These are phyloP conservation scores for Solanum sitiens DNA, from an alignment of 257 asterid genomes.

Conservation along the genomic window DNA sequence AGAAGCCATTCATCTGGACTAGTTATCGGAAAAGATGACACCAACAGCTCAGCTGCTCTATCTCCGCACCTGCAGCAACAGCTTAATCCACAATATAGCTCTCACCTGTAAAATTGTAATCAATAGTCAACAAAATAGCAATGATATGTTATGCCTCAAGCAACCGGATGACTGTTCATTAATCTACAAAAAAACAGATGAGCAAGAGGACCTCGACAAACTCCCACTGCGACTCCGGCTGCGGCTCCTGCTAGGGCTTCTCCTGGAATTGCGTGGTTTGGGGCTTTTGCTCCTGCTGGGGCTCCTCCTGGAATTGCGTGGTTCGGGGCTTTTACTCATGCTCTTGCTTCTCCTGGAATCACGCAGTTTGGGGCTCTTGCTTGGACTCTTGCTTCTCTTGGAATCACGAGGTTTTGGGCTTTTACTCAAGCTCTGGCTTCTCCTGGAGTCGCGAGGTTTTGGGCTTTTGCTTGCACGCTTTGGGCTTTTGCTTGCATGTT, in stretches of 20 bases:
- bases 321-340: conserved; percentile 35
- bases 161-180: neutral
- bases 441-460: conserved; percentile 17
- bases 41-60: neutral
- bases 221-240: conserved; percentile 73
- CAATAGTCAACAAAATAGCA: neutral
- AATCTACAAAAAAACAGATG: neutral
- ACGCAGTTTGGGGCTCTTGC: conserved; percentile 21
- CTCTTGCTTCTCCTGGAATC: conserved; percentile 45
- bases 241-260: conserved; percentile 46
- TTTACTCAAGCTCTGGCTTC: conserved; percentile 49
- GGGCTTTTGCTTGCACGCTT: conserved; percentile 27
- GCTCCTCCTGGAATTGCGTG: conserved; percentile 38
- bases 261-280: conserved; percentile 30
- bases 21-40: neutral
- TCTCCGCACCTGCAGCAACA: neutral
- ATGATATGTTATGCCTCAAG: neutral
- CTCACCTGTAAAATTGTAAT: neutral
- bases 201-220: conserved; percentile 41
- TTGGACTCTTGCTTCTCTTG: conserved; percentile 56
- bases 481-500: conserved; percentile 38
- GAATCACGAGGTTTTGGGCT: conserved; percentile 21
- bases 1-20: neutral
- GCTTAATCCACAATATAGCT: neutral
- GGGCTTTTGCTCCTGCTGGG: conserved; percentile 37